Base-by-base conservation (phyloP, 2,329 filamentous ascomycete genomes). In the Cladorrhinum sp. region DNA sequence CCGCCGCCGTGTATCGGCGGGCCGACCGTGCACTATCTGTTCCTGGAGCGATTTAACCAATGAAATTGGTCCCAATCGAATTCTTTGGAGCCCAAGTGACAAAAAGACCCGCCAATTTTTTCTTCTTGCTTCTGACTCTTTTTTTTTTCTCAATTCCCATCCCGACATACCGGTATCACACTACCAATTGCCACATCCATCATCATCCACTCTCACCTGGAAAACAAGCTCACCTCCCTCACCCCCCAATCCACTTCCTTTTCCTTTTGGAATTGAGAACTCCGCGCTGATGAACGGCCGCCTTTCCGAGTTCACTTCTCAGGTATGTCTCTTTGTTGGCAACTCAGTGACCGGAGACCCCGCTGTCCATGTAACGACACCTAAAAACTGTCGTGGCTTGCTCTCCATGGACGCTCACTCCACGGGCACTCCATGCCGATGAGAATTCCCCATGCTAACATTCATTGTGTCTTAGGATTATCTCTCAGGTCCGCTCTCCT, bases 271-370 rank as follows among this genome's bases (percentile, higher is more conserved):
- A 74, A 66, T 70, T 73, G 72, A 67, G 66, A 69, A 67, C 68
- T 67, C 61, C 81, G 88, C 86, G 83, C 87, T 88, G 89, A 92
- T 92, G 89, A 89, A 87, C 88, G 88, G 88, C 82, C 87, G 88
- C 84, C 83, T 85, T 79, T 91, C 90, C 78, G 84, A 88, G 77
- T 93, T 92, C 82, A 93, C 90, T 80, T 93, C 89, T 79, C 90
- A 93, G 86, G 89, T 91, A 88, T 65, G 82, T 76, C 32, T 25
- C 32, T 50, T 50, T 16, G 41, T 53, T 23, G 7, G 16, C 32
- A 18, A 23, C 32, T 50, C 24, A 27, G 36, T 20, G 18, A 20
- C 27, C 12, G 41, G 27, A 24, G 27, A 54, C 50, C 56, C 48
- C 32, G 56, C 48, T 52, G 56, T 52, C 32, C 56, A 52, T 45